Conservation (phyloP, 495 filamentous ascomycete species). For the Zalerion maritima region DNA sequence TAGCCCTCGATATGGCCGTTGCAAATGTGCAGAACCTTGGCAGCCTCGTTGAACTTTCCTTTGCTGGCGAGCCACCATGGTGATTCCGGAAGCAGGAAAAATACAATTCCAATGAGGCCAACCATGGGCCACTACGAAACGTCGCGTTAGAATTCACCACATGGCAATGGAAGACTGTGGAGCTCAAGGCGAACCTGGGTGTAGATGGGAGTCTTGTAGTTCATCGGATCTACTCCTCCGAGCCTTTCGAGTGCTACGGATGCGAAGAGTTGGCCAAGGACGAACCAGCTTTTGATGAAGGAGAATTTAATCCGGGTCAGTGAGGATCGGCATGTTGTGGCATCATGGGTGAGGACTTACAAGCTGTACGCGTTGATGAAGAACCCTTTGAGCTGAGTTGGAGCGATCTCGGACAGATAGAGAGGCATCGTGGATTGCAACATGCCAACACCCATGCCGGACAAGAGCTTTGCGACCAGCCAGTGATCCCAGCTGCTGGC, state of each 20-base stretch:
- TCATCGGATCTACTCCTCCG: conserved; percentile 11
- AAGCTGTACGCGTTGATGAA: conserved; percentile 28
- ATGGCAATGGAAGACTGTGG: not conserved
- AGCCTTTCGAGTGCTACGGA: conserved; percentile 23
- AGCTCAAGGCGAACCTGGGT: conserved; percentile 25
- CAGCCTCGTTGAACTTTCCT: too few species aligned
- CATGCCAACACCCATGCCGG: conserved; percentile 28
- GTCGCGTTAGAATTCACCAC: not conserved
- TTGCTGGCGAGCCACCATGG: conserved; percentile 27
- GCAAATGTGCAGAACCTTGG: too few species aligned
- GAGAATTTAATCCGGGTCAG: too few species aligned
- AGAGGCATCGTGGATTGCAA: conserved; percentile 28
- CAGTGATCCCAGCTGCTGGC: conserved; percentile 23
- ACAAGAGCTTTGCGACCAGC: conserved; percentile 27
- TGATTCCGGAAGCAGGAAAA: conserved; percentile 19
- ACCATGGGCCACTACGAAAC: conserved; percentile 13
- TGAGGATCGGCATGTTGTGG: too few species aligned
- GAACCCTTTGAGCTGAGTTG: conserved; percentile 23
- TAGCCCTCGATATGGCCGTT: conserved; percentile 14
- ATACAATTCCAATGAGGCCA: conserved; percentile 20
- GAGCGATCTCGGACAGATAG: conserved; percentile 26
- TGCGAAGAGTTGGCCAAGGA: conserved; percentile 25
- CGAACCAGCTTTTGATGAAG: conserved; percentile 21
- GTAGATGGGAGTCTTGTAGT: conserved; percentile 27
- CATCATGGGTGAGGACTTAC: too few species aligned